These are phyloP conservation scores for Penicillium sclerotiorum DNA, from an alignment of 2,329 filamentous ascomycete species.

Conservation along the genomic window DNA sequence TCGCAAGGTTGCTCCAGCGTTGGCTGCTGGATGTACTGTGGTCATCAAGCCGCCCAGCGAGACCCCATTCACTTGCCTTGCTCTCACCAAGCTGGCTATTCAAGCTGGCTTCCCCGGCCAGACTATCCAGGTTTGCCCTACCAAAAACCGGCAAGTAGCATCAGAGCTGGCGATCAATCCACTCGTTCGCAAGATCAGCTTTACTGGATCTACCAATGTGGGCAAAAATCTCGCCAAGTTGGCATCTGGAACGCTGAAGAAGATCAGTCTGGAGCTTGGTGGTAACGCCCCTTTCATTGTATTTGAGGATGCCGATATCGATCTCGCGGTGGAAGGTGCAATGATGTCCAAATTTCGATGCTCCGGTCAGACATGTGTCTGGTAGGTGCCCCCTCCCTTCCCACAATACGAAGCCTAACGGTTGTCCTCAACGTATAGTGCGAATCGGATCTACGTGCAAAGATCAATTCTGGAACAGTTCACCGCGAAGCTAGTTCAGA, in stretches of 20 bases:
- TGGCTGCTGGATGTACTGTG: constrained; percentile 38
- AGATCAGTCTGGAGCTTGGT: constrained; percentile 45
- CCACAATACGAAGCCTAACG: neutral
- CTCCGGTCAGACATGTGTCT: constrained; percentile 12
- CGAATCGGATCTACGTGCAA: constrained; percentile 43
- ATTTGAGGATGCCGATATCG: constrained; percentile 9
- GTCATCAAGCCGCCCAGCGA: constrained; percentile 37
- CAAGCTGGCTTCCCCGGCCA: constrained; percentile 34
- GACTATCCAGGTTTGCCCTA: constrained; percentile 17
- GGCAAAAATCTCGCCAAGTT: constrained; percentile 20
- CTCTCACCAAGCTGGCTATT: constrained; percentile 27
- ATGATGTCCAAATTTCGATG: constrained; percentile 6
- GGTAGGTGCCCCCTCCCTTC: neutral
- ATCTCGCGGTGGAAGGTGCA: constrained; percentile 1
- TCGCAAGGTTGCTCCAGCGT: constrained; percentile 32
- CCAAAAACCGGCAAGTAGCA: constrained; percentile 23
- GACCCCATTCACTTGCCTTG: constrained; percentile 33
- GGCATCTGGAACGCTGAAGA: constrained; percentile 39
- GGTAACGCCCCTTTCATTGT: constrained; percentile 35
- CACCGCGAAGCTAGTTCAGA: constrained; percentile 50
- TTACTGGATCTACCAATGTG: constrained; percentile 19
- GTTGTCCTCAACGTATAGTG: constrained; percentile 7
- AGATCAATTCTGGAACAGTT: constrained; percentile 49
- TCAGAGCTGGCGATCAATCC: constrained; percentile 6
- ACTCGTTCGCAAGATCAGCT: constrained; percentile 19